Percentiles rank a stretch among this genome's conserved stretches.
Evolutionary conservation across 75 land plant species (phyloP).

Genomic region (Pseudotsuga menziesii): DNA sequence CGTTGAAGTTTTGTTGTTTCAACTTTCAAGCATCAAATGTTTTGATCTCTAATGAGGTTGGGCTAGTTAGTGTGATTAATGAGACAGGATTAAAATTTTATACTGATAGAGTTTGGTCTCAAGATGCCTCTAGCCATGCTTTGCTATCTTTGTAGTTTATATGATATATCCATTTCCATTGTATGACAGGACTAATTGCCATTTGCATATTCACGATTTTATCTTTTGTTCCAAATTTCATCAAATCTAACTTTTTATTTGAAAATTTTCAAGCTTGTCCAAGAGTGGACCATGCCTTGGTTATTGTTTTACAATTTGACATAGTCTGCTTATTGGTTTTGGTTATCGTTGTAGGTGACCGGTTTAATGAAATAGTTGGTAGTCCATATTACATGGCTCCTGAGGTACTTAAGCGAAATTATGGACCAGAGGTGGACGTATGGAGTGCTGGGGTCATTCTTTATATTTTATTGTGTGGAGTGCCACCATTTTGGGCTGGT

Average conservation of each 20-base stretch:
- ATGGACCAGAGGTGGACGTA: slow-evolving; percentile 74
- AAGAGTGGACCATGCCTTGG: not conserved
- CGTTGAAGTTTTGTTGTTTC: not conserved
- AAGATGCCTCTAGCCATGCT: not conserved
- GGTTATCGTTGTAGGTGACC: slow-evolving; percentile 38
- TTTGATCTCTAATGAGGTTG: not conserved
- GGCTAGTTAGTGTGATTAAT: not conserved
- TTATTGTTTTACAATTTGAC: not conserved
- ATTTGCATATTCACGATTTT: too few species aligned
- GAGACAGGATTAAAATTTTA: not conserved
- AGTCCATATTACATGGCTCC: slow-evolving; percentile 90
- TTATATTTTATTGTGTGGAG: slow-evolving; percentile 77
- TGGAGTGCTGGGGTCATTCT: slow-evolving; percentile 89
- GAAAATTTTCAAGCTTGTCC: not conserved
- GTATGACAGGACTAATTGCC: not conserved
- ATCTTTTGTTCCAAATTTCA: too few species aligned
- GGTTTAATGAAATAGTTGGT: slow-evolving; percentile 71
- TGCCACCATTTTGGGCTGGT: slow-evolving; percentile 89
- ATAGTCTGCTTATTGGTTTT: not conserved
- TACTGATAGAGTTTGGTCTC: not conserved
- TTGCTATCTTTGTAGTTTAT: not conserved
- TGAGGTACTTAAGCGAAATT: slow-evolving; percentile 70
- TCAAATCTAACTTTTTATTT: not conserved
- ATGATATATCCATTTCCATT: not conserved
- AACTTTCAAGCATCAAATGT: not conserved